Conservation (phyloP, 177 flowering plant genomes). For the Vitis hybrid region DNA sequence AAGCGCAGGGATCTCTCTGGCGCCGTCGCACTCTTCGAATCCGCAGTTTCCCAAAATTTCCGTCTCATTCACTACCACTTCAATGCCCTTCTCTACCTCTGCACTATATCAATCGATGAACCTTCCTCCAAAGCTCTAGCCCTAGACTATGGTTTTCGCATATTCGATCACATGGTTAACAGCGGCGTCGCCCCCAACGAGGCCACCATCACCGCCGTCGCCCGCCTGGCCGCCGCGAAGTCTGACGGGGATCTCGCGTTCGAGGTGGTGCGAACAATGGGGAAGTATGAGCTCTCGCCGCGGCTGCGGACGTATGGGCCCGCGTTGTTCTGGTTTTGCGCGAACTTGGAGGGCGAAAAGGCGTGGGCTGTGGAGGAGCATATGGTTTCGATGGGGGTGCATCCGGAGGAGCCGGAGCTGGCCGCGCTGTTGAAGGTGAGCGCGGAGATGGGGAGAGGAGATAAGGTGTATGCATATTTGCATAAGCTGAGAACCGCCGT, state of each 20-base stretch:
- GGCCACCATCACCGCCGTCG: slow-evolving; percentile 72
- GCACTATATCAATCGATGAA: slow-evolving; percentile 43
- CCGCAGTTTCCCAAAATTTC: slow-evolving; percentile 37
- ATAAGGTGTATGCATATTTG: slow-evolving; percentile 69
- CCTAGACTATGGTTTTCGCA: slow-evolving; percentile 47
- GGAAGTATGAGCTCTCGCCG: slow-evolving; percentile 34
- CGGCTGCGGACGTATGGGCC: slow-evolving; percentile 69
- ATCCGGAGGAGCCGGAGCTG: slow-evolving; percentile 66
- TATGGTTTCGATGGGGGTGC: slow-evolving; percentile 47
- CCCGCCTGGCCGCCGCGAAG: slow-evolving; percentile 72
- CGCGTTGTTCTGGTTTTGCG: slow-evolving; percentile 62
- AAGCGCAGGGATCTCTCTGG: slow-evolving; percentile 58
- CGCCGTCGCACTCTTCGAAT: slow-evolving; percentile 66
- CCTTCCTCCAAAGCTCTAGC: slow-evolving; percentile 26
- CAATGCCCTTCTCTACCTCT: slow-evolving; percentile 69
- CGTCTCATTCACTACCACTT: slow-evolving; percentile 50
- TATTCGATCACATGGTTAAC: slow-evolving; percentile 49
- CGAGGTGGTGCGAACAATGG: slow-evolving; percentile 51
- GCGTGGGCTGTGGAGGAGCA: slow-evolving; percentile 77
- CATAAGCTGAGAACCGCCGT: slow-evolving; percentile 62
- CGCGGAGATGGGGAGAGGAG: slow-evolving; percentile 34
- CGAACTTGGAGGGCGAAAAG: slow-evolving; percentile 50
- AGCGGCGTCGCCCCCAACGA: slow-evolving; percentile 54
- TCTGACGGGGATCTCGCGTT: slow-evolving; percentile 72
- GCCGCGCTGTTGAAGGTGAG: slow-evolving; percentile 68